Conservation (phyloP, 805 yeast species). For the Lipomyces spencermartinsiae region DNA sequence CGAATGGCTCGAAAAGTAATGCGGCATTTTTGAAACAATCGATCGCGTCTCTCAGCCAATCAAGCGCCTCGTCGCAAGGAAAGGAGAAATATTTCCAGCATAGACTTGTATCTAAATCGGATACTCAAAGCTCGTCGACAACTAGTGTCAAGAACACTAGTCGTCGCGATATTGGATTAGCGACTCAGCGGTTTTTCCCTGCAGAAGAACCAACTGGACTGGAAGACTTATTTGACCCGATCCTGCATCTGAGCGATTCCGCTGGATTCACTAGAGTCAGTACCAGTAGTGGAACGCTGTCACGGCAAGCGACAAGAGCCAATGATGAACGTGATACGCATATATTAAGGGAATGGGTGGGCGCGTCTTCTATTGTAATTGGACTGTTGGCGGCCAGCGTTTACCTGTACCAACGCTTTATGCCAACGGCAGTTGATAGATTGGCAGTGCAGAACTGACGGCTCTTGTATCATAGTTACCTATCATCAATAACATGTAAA, state of each 20-base stretch:
- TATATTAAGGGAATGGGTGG: slow-evolving; percentile 7
- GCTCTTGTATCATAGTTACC: background rate
- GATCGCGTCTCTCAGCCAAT: background rate
- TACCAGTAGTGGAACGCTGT: background rate
- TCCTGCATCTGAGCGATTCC: slow-evolving; percentile 22
- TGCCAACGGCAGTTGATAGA: slow-evolving; percentile 14
- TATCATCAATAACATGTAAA: background rate
- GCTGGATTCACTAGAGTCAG: background rate
- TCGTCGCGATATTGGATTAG: slow-evolving; percentile 2
- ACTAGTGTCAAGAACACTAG: background rate
- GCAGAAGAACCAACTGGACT: slow-evolving; percentile 32
- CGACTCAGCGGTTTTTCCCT: slow-evolving; percentile 34
- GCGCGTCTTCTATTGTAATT: slow-evolving; percentile 6
- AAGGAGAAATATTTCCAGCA: slow-evolving; percentile 15
- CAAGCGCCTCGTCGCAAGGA: slow-evolving; percentile 2
- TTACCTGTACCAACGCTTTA: slow-evolving; percentile 8
- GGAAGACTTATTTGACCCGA: slow-evolving; percentile 34
- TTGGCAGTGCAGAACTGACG: background rate
- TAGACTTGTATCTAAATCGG: background rate
- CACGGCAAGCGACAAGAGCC: slow-evolving; percentile 1
- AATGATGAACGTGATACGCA: background rate
- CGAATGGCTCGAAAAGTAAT: slow-evolving; percentile 13
- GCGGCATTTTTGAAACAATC: background rate
- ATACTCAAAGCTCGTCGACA: background rate
- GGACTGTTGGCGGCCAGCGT: slow-evolving; percentile 11